Evolutionary conservation across 306 rosid genomes (phyloP).

Genomic region (Hylodesmum podocarpum): DNA sequence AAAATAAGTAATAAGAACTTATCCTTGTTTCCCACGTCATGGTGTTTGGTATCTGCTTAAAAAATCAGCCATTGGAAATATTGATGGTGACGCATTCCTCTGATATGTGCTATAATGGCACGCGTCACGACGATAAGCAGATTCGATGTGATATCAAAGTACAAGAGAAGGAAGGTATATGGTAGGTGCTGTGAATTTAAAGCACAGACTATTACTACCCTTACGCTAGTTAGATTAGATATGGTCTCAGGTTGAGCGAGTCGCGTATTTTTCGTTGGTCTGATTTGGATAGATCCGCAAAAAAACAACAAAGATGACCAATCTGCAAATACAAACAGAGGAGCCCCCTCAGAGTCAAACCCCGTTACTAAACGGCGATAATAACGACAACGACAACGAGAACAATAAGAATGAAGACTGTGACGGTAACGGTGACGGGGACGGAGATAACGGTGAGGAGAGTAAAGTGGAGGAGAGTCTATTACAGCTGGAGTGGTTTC

Average conservation of each 20-base stretch:
- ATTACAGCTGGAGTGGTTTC: slow-evolving; percentile 41
- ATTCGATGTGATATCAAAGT: background rate
- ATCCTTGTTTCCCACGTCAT: background rate
- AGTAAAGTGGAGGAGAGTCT: slow-evolving; percentile 48
- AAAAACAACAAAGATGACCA: slow-evolving; percentile 11
- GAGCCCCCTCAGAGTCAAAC: slow-evolving; percentile 35
- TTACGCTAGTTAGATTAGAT: background rate
- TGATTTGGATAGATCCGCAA: background rate
- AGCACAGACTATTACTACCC: background rate
- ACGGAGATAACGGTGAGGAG: background rate
- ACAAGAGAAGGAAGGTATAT: background rate
- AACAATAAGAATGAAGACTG: background rate
- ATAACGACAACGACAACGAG: background rate
- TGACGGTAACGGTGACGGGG: background rate
- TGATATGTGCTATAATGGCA: too few species aligned
- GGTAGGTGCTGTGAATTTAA: background rate
- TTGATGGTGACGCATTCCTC: too few species aligned
- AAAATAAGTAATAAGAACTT: background rate
- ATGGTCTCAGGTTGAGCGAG: background rate
- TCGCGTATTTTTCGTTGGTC: too few species aligned
- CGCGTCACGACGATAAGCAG: background rate
- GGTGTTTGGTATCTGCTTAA: background rate
- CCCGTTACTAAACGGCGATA: slow-evolving; percentile 27
- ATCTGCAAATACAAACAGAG: slow-evolving; percentile 41
- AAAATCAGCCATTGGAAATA: background rate